These are phyloP conservation scores for Cercospora beticola DNA, from an alignment of 2,329 filamentous ascomycete species.

Conservation along the genomic window DNA sequence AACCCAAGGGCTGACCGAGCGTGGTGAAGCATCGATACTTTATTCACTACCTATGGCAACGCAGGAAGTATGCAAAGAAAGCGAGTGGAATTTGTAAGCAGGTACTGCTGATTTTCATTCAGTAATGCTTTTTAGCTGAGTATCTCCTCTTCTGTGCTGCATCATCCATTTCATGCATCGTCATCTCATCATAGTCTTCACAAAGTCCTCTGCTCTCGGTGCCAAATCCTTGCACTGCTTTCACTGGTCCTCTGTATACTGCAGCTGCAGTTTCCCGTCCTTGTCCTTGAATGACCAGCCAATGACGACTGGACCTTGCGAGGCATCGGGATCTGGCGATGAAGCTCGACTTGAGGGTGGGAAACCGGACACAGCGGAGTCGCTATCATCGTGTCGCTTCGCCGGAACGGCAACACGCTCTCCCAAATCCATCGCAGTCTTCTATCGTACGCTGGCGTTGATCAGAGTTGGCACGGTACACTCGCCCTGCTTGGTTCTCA, in stretches of 20 bases:
- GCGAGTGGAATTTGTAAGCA: neutral
- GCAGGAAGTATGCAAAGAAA: too few species aligned
- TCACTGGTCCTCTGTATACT: neutral
- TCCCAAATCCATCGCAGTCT: neutral
- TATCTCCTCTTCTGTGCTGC: neutral
- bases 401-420: neutral
- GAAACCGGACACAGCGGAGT: neutral
- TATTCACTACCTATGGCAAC: too few species aligned
- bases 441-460: constrained; percentile 77
- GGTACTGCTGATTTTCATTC: neutral
- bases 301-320: neutral
- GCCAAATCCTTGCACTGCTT: neutral
- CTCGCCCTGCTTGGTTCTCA: constrained; percentile 76
- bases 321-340: neutral
- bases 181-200: neutral
- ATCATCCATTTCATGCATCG: neutral
- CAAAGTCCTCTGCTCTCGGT: neutral
- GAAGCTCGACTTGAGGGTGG: neutral
- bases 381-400: neutral
- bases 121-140: neutral
- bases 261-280: neutral
- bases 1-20: too few species aligned
- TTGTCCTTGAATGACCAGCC: neutral
- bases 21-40: too few species aligned
- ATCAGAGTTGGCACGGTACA: constrained; percentile 82